Evolutionary conservation across 2,329 filamentous ascomycete species (phyloP).

Genomic region (Aspergillus carbonarius): DNA sequence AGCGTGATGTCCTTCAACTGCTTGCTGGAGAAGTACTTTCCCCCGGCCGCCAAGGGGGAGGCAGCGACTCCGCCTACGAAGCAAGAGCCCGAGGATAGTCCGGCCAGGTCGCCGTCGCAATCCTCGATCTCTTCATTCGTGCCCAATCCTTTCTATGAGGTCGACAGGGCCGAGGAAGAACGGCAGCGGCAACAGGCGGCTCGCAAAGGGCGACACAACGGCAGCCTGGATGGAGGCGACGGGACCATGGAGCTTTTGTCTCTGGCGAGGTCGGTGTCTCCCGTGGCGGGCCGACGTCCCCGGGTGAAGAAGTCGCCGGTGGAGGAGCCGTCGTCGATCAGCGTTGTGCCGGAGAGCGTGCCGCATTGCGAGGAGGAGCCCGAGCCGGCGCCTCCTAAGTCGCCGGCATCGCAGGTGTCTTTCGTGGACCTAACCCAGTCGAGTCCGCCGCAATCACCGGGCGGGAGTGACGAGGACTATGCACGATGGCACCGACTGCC

Average conservation of each 20-base stretch:
- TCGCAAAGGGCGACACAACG: slow-evolving; percentile 3
- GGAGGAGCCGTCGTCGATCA: slow-evolving; percentile 14
- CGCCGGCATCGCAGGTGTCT: slow-evolving; percentile 14
- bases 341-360: slow-evolving; percentile 11
- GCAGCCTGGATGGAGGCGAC: background rate
- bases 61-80: background rate
- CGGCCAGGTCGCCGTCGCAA: slow-evolving; percentile 1
- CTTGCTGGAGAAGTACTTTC: slow-evolving; percentile 11
- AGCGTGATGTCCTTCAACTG: slow-evolving; percentile 10
- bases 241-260: slow-evolving; percentile 6
- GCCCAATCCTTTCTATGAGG: slow-evolving; percentile 35
- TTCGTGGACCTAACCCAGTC: slow-evolving; percentile 41
- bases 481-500: slow-evolving; percentile 30
- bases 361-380: background rate
- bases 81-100: slow-evolving; percentile 3
- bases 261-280: slow-evolving; percentile 11
- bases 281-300: background rate
- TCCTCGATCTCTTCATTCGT: slow-evolving; percentile 17
- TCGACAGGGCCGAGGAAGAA: slow-evolving; percentile 24
- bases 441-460: slow-evolving; percentile 31
- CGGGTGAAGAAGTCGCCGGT: background rate
- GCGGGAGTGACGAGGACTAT: slow-evolving; percentile 31
- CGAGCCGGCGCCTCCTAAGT: background rate
- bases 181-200: slow-evolving; percentile 7
- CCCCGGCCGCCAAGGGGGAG: background rate